Evolutionary conservation across 306 rosid genomes (phyloP).

Genomic region (Citrullus colocynthis): DNA sequence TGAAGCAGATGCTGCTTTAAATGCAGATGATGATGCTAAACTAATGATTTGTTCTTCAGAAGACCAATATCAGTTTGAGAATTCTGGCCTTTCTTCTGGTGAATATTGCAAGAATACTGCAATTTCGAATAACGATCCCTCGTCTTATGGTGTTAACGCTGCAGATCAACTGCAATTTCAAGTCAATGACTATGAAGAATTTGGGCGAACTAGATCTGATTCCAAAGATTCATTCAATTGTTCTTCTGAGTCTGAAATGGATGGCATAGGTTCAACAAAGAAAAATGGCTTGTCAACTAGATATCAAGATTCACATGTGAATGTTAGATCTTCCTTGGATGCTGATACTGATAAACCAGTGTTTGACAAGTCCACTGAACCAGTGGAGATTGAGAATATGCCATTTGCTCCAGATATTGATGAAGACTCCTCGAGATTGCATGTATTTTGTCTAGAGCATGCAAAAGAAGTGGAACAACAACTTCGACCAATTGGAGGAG

Average conservation of each 20-base stretch:
- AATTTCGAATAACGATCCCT: constrained; percentile 11
- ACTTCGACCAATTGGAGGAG: constrained; percentile 86
- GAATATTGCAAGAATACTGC: constrained; percentile 20
- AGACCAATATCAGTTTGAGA: constrained; percentile 25
- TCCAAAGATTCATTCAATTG: constrained; percentile 17
- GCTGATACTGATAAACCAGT: constrained; percentile 36
- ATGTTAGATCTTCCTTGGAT: constrained; percentile 24
- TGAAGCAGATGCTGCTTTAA: constrained; percentile 26
- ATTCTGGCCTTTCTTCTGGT: constrained; percentile 28
- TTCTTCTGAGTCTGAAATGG: constrained; percentile 27
- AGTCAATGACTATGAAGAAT: constrained; percentile 10
- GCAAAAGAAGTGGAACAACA: constrained; percentile 83
- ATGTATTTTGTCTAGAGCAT: constrained; percentile 95
- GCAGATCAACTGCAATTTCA: constrained; percentile 17
- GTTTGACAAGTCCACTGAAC: constrained; percentile 21
- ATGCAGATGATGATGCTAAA: constrained; percentile 25
- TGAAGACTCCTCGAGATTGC: constrained; percentile 82
- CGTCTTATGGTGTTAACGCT: constrained; percentile 14
- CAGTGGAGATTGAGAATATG: constrained; percentile 26
- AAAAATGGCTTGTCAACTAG: constrained; percentile 18
- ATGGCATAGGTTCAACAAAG: constrained; percentile 26
- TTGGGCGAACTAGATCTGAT: constrained; percentile 23
- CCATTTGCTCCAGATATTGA: constrained; percentile 40
- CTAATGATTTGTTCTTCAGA: constrained; percentile 29
- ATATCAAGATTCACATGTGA: constrained; percentile 28